These are phyloP conservation scores for Davidsoniella eucalypti DNA, from an alignment of 2,329 filamentous ascomycete genomes.

Conservation along the genomic window DNA sequence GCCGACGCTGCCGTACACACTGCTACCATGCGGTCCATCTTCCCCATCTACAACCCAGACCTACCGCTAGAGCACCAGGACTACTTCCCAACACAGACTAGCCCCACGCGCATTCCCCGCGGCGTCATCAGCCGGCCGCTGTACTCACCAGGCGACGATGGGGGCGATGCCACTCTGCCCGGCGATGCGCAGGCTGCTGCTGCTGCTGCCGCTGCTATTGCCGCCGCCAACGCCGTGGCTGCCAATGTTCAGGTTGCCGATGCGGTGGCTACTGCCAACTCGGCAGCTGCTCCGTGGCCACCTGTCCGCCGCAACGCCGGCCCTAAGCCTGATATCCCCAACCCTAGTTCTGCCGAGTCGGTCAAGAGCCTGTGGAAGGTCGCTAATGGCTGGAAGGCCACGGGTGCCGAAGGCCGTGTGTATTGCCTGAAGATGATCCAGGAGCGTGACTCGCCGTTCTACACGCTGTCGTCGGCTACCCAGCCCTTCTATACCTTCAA, in stretches of 20 bases:
- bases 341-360: constrained; percentile 41
- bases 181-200: background rate
- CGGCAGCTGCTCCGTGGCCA: constrained; percentile 14
- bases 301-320: constrained; percentile 18
- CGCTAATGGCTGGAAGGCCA: constrained; percentile 51
- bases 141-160: constrained; percentile 30
- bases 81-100: constrained; percentile 52
- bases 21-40: constrained; percentile 50
- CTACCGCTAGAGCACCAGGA: constrained; percentile 49
- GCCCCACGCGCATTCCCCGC: constrained; percentile 45
- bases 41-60: constrained; percentile 55
- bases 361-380: constrained; percentile 52
- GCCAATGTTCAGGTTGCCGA: background rate
- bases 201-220: background rate
- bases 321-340: constrained; percentile 30
- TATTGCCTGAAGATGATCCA: constrained; percentile 42
- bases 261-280: background rate
- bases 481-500: constrained; percentile 54
- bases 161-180: constrained; percentile 13
- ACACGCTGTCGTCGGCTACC: constrained; percentile 43
- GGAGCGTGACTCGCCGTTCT: constrained; percentile 45
- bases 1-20: constrained; percentile 17
- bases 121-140: constrained; percentile 49
- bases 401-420: constrained; percentile 38
- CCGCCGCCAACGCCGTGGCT: background rate